Conservation (phyloP, 345 rosid species). For the Brassica carinata region DNA sequence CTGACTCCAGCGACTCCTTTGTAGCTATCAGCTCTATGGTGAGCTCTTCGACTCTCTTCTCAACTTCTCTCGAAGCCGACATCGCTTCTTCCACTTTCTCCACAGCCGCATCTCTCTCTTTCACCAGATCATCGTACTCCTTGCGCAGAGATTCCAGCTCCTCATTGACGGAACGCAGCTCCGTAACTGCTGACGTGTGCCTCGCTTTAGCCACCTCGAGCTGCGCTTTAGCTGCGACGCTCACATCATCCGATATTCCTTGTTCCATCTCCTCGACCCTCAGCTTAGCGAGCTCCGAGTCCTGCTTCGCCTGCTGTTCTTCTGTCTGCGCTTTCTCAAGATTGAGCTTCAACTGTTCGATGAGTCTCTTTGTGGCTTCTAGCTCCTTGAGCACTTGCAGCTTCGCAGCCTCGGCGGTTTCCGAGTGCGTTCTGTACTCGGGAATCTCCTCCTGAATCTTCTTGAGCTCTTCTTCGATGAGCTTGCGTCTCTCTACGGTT, state of each 20-base stretch:
- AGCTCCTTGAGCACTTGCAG: neutral
- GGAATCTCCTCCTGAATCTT: neutral
- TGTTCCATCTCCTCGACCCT: neutral
- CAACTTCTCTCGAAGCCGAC: neutral
- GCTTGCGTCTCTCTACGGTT: neutral
- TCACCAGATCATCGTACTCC: neutral
- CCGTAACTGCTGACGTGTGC: neutral
- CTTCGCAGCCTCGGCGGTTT: neutral
- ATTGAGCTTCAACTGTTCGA: neutral
- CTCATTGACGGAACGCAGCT: neutral
- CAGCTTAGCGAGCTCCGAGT: neutral
- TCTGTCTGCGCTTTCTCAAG: neutral
- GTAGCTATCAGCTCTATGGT: neutral
- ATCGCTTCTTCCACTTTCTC: neutral
- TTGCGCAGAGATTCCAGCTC: neutral
- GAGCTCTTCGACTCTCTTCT: neutral
- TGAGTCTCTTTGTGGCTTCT: neutral
- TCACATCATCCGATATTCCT: neutral
- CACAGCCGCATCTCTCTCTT: neutral
- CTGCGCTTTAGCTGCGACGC: neutral
- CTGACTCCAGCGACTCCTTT: neutral
- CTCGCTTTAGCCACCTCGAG: neutral
- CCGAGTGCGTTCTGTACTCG: neutral
- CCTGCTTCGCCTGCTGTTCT: neutral
- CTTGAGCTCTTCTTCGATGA: neutral